phyloP scores from a whole-genome alignment of 169 alveolate genomes.

The Plasmodium knowlesi region DNA sequence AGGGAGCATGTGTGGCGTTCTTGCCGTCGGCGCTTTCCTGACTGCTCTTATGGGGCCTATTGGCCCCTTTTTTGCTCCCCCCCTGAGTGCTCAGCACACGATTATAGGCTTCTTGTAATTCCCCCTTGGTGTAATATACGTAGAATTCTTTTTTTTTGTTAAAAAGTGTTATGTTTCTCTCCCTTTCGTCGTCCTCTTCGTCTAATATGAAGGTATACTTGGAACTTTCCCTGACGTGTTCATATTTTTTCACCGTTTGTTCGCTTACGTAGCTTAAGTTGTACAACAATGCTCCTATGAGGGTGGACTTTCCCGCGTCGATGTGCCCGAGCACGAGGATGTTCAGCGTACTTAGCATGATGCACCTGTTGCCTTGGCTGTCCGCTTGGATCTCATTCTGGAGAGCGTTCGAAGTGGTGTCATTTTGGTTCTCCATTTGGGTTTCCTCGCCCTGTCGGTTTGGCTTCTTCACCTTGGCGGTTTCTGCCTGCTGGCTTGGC shows the following conservation, averaged over 20 bases:
- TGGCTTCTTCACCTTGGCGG: background rate
- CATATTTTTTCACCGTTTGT: constrained; percentile 65
- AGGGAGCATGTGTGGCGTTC: background rate
- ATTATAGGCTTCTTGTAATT: constrained; percentile 7
- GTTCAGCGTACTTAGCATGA: constrained; percentile 76
- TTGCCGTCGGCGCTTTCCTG: background rate
- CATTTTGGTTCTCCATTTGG: constrained; percentile 5
- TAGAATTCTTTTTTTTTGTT: constrained; percentile 62
- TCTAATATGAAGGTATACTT: constrained; percentile 81
- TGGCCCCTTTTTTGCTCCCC: background rate
- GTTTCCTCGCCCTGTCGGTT: background rate
- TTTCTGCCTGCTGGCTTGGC: background rate
- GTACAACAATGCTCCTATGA: constrained; percentile 77
- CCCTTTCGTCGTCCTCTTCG: constrained; percentile 85
- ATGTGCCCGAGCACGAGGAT: constrained; percentile 83
- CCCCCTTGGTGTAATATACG: constrained; percentile 45
- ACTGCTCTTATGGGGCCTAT: background rate
- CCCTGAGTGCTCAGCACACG: background rate
- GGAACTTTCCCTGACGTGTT: constrained; percentile 47
- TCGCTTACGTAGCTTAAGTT: constrained; percentile 61
- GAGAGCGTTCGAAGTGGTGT: background rate
- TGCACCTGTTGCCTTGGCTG: constrained; percentile 18
- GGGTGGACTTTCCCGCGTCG: constrained; percentile 86
- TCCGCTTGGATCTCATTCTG: background rate
- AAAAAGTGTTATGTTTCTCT: constrained; percentile 80